Evolutionary conservation across 768 basidiomycete genomes (phyloP).

Genomic region (Calvatia gigantea): DNA sequence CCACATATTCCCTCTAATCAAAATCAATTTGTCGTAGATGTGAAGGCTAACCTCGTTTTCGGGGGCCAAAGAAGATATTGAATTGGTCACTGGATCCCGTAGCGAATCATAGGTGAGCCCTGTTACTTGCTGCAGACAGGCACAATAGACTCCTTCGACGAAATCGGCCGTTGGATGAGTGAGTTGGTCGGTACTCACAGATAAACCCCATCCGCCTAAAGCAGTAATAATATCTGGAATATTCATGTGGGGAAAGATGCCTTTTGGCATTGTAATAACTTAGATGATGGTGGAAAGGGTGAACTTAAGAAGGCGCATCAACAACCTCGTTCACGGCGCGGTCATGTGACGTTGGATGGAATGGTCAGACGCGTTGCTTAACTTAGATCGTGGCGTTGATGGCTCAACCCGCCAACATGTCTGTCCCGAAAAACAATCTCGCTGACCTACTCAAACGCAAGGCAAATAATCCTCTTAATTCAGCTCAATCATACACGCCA

Average conservation of each 20-base stretch:
- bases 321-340: background rate
- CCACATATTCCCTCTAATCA: background rate
- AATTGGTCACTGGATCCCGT: slow-evolving; percentile 53
- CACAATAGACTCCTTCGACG: slow-evolving; percentile 64
- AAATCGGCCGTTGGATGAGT: slow-evolving; percentile 65
- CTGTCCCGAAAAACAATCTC: slow-evolving; percentile 34
- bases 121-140: slow-evolving; percentile 71
- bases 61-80: slow-evolving; percentile 46
- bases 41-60: slow-evolving; percentile 48
- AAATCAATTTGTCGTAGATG: background rate
- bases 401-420: slow-evolving; percentile 13
- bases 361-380: background rate
- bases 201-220: slow-evolving; percentile 66
- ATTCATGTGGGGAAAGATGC: slow-evolving; percentile 64
- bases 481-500: background rate
- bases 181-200: slow-evolving; percentile 66
- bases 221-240: slow-evolving; percentile 60
- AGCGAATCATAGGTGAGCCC: slow-evolving; percentile 57
- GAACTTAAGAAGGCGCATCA: background rate
- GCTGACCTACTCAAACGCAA: slow-evolving; percentile 32
- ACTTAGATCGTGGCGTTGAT: background rate
- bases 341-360: slow-evolving; percentile 14
- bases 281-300: background rate
- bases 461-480: slow-evolving; percentile 2
- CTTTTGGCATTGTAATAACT: slow-evolving; percentile 36